Evolutionary conservation across 2,329 filamentous ascomycete species (phyloP), one percentile per base, ranked within the genome.

Genomic region (Cytospora chrysosperma): DNA sequence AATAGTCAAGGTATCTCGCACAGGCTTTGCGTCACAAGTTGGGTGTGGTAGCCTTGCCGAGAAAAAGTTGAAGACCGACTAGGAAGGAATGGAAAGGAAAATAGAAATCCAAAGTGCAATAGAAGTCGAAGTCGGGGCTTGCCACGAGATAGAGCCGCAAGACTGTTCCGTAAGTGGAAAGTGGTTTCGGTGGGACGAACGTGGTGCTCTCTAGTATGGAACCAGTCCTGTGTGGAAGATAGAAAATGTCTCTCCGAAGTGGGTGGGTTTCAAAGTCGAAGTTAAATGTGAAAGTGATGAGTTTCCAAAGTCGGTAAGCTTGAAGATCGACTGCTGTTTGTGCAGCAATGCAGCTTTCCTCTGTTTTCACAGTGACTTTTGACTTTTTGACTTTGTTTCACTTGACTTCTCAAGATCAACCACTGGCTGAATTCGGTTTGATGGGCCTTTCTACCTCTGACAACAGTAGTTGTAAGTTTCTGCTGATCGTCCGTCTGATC

Each of bases 141-240:
- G 57, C 28, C 51, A 30, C 24, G 17, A 56, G 9, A 19, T 40
- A 19, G 34, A 37, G 37, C 21, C 13, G 43, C 43, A 47, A 47
- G n/a, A 13, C 43, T 47, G n/a, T 47, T 47, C 43, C 43, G n/a
- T 24, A 21, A 9, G 12, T 30, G 27, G 57, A 51, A 58, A 49
- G n/a, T 34, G 51, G 10, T 28, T 37, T 52, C 27, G 9, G 15
- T 17, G 40, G 30, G 51, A 50, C 47, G 30, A 53, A 49, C 27
- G 52, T 37, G 6, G 27, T 21, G 17, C 17, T 49, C 51, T 61
- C 37, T 27, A 27, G 52, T 24, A 52, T 54, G 62, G 49, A 60
- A 43, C 62, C 62, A 60, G 62, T 66, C 62, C 65, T 62, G 53
- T 58, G 28, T 56, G 58, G 47, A 40, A 40, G 52, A 24, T 21